phyloP scores from a whole-genome alignment of 495 filamentous ascomycete genomes.

The Xylaria intraflava region DNA sequence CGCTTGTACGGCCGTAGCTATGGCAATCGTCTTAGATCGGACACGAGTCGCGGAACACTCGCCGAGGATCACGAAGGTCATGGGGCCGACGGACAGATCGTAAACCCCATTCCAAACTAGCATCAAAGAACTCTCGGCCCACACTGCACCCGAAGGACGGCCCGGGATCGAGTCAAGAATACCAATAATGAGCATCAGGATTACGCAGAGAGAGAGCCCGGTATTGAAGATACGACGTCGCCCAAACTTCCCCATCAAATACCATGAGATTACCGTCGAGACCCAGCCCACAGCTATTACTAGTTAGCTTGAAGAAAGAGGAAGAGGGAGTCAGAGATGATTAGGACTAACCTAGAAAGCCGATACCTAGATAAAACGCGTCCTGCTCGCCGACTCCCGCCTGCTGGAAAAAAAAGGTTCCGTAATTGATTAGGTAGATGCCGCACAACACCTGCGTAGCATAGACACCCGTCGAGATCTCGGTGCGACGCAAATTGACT shows the following conservation, averaged over 20 bases:
- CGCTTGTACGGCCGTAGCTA: constrained; percentile 56
- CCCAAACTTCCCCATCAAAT: constrained; percentile 45
- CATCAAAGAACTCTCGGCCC: constrained; percentile 50
- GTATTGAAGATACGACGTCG: constrained; percentile 49
- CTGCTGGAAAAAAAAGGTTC: constrained; percentile 59
- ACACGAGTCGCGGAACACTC: constrained; percentile 53
- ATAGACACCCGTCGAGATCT: constrained; percentile 48
- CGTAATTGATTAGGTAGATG: constrained; percentile 49
- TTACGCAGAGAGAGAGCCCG: constrained; percentile 40
- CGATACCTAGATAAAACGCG: constrained; percentile 47
- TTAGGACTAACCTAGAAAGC: constrained; percentile 34
- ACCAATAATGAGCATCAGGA: constrained; percentile 52
- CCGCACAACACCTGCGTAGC: constrained; percentile 46
- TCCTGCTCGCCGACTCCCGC: constrained; percentile 47
- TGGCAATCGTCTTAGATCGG: constrained; percentile 54
- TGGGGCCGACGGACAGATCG: constrained; percentile 51
- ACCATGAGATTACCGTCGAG: constrained; percentile 50
- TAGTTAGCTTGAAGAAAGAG: constrained; percentile 4
- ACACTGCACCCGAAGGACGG: constrained; percentile 36
- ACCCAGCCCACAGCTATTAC: constrained; percentile 34
- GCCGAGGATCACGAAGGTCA: constrained; percentile 56
- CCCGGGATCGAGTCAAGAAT: constrained; percentile 50
- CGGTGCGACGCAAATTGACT: constrained; percentile 48
- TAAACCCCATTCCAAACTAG: constrained; percentile 54
- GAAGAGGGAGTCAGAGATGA: background rate